Evolutionary conservation across 1,139 yeast species (phyloP), one percentile per base, ranked within the genome.

Genomic region (Lodderomyces orthopsilosis): DNA sequence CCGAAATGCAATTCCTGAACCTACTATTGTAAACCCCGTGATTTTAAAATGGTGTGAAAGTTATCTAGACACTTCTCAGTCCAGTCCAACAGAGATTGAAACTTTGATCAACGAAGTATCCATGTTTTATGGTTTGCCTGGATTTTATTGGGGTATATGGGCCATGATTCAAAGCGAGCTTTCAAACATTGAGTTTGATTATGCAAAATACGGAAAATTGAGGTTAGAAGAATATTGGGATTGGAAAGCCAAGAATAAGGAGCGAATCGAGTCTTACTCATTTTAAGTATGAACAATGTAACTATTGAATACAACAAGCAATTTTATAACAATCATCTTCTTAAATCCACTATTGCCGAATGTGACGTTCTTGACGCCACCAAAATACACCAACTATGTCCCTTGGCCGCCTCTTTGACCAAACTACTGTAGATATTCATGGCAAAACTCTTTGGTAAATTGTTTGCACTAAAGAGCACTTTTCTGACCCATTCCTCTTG

Each of bases 401-500:
- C 93, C 53, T 82, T 81, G 1, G 79, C 55, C 5, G 83, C 79
- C 55, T 90, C 97, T 54, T 84, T 87, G 6, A 82, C 69, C 40
- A 91, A 68, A 1, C 88, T 77, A 50, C 77, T 79, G 59, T 85
- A 86, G 9, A 89, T 84, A 46, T 81, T 84, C 26, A 77, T 65
- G 1, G 91, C 83, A 65, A 85, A 90, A 46, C 90, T 86, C 59
- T 88, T 75, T 15, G 95, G 94, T 22, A 69, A 63, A 46, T 70
- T 70, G 41, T 65, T 65, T 6, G 64, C 57, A 1, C 83, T 76
- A 34, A 90, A 89, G 9, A 90, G 86, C 2, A 90, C 90, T 53
- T 87, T 85, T 52, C 95, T 71, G 38, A 82, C 68, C 96, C 97
- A 91, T 72, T 90, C 96, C 48, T 91, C 97, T 34, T 81, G 83